phyloP scores from a whole-genome alignment of 495 filamentous ascomycete species.

The Podospora australis region DNA sequence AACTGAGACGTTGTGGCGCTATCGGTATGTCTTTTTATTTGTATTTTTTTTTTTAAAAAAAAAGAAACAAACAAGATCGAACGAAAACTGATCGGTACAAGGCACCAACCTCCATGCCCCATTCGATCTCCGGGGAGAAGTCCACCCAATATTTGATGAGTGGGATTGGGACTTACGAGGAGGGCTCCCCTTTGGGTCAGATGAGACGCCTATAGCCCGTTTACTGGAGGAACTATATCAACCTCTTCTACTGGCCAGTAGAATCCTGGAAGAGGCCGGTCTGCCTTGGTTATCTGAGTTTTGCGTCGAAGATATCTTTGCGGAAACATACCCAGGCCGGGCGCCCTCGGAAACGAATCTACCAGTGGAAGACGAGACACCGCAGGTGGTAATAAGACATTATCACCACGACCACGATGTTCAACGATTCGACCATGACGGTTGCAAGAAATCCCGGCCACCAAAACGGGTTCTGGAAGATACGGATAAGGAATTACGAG shows the following conservation, averaged over 20 bases:
- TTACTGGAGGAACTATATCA: not conserved
- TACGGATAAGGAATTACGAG: not conserved
- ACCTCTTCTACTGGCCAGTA: conserved; percentile 28
- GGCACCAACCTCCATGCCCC: not conserved
- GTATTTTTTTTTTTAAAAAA: not conserved
- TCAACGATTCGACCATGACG: too few relatives aligned
- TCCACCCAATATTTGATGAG: conserved; percentile 28
- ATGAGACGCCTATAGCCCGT: conserved; percentile 5
- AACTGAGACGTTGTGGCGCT: not conserved
- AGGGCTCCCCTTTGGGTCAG: too few relatives aligned
- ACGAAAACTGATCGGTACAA: conserved; percentile 8
- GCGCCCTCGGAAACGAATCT: too few relatives aligned
- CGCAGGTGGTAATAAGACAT: too few relatives aligned
- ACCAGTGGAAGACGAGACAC: too few relatives aligned
- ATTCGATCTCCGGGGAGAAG: not conserved
- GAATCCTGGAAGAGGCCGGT: conserved; percentile 26
- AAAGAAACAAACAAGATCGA: conserved; percentile 10
- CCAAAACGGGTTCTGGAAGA: too few relatives aligned
- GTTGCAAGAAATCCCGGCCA: too few relatives aligned
- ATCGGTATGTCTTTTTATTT: not conserved
- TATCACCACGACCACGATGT: too few relatives aligned
- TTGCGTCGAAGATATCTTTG: conserved; percentile 30
- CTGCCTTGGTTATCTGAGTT: conserved; percentile 35
- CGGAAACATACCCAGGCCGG: too few relatives aligned
- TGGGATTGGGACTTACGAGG: conserved; percentile 16